Conservation (phyloP, 345 rosid genomes). For the Eutrema japonicum region DNA sequence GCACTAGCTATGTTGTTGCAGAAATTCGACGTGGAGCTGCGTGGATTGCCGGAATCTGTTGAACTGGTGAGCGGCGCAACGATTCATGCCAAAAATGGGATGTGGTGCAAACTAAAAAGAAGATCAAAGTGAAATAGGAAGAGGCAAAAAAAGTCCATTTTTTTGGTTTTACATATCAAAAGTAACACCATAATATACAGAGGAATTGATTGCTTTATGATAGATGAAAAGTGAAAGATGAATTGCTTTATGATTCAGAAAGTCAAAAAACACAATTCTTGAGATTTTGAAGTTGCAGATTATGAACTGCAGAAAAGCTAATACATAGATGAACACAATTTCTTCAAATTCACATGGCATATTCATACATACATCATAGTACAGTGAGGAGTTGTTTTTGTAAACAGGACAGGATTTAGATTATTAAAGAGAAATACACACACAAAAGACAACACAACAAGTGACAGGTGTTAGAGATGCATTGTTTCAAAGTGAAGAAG, state of each 20-base stretch:
- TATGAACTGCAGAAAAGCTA: not conserved
- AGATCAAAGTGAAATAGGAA: slow-evolving; percentile 45
- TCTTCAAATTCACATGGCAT: slow-evolving; percentile 12
- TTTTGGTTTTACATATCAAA: too few relatives aligned
- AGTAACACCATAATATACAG: too few relatives aligned
- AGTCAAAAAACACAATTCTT: not conserved
- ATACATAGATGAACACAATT: slow-evolving; percentile 2
- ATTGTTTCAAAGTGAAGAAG: slow-evolving; percentile 43
- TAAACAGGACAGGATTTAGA: not conserved
- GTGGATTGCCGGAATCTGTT: slow-evolving; percentile 71
- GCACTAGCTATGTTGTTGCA: slow-evolving; percentile 77
- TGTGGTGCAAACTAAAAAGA: slow-evolving; percentile 84
- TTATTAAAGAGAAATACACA: slow-evolving; percentile 4
- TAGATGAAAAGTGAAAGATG: not conserved
- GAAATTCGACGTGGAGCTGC: slow-evolving; percentile 75
- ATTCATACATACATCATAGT: slow-evolving; percentile 7
- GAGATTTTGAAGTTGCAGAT: not conserved
- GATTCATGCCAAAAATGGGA: slow-evolving; percentile 80
- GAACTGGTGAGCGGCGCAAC: slow-evolving; percentile 91
- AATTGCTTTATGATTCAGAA: not conserved
- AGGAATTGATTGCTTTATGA: too few relatives aligned
- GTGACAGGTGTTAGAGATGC: not conserved
- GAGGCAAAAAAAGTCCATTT: too few relatives aligned
- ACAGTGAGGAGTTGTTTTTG: not conserved
- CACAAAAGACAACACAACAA: slow-evolving; percentile 20